Evolutionary conservation across 1,139 yeast genomes (phyloP).

Genomic region (Candida buenavistaensis): DNA sequence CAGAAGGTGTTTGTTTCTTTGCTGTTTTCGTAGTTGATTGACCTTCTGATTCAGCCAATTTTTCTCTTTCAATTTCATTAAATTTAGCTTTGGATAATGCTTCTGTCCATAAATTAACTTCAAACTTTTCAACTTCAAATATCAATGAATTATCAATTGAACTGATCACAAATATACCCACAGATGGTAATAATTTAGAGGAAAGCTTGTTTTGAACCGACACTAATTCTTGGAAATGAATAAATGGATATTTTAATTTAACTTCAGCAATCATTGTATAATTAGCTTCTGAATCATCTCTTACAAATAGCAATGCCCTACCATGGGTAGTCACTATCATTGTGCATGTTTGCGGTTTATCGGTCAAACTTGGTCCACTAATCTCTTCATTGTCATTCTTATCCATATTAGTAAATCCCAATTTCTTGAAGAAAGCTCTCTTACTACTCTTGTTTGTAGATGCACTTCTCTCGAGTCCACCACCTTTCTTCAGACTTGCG

Average conservation of each 20-base stretch:
- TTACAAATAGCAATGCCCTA: constrained; percentile 49
- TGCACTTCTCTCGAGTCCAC: constrained; percentile 10
- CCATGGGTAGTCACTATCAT: constrained; percentile 58
- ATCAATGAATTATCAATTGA: constrained; percentile 48
- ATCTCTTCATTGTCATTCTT: constrained; percentile 13
- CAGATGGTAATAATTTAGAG: constrained; percentile 35
- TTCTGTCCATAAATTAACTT: constrained; percentile 57
- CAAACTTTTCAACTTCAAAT: constrained; percentile 59
- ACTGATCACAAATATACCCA: constrained; percentile 55
- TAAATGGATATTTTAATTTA: constrained; percentile 44
- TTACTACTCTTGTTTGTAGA: constrained; percentile 9
- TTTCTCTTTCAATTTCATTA: constrained; percentile 47
- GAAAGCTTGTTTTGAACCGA: constrained; percentile 28
- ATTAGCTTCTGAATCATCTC: constrained; percentile 31
- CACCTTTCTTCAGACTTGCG: constrained; percentile 13
- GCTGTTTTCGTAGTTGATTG: background rate
- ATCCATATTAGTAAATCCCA: constrained; percentile 22
- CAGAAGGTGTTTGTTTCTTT: constrained; percentile 5
- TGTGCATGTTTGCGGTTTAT: constrained; percentile 43
- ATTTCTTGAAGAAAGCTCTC: constrained; percentile 30
- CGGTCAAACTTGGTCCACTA: constrained; percentile 27
- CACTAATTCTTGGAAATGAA: constrained; percentile 57
- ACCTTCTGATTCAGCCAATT: constrained; percentile 15
- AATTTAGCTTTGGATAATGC: constrained; percentile 50
- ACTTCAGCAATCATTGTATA: constrained; percentile 50